Base-by-base conservation (phyloP, 2,329 filamentous ascomycete genomes). In the Fusarium newnesense region DNA sequence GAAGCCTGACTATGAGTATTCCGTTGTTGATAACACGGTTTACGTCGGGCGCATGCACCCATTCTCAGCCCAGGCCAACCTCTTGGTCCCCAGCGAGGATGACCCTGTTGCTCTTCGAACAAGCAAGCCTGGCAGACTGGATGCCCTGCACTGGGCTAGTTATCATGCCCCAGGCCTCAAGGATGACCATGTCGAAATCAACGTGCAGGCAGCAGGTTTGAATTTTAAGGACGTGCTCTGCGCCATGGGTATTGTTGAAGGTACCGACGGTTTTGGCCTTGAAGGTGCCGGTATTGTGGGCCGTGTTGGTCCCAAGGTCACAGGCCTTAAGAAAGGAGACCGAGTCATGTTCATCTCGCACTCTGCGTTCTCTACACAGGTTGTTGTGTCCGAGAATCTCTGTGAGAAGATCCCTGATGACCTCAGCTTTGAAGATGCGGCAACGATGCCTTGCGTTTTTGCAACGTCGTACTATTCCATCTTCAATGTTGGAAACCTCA, bases 161-260 rank as follows among this genome's bases (percentile, higher is more conserved):
- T 49, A 49, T 24, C 28, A 42, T 26, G 30, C 60, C 8, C 53
- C 36, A 1, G 12, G 19, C 4, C 53, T 63, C 9, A n/a, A 36
- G 4, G 30, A 7, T 1, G 34, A 63, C 13, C 34, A 64, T 43
- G 60, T 64, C 7, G 60, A 64, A 4, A 24, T 64, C 12, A 34
- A 43, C 9, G 43, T 64, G 3, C 43, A 60, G 36, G 60, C 60
- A 4, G 36, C 60, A 7, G 60, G 60, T 1, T 12, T 60, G 9
- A 60, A 60, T 37, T 49, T 64, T 7, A 64, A 64, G 54, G 60
- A 64, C 8, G 36, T 64, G 2, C 39, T 64, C 0, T 60, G 54
- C 39, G 60, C 60, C 5, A 60, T 64, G 60, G 60, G 60, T 10
- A 59, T 63, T 9, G 60, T 64, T 13, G 53, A 60, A 8, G 53